Evolutionary conservation across 768 basidiomycete genomes (phyloP), one percentile per base, ranked within the genome.

Genomic region (Calocybe cyanea): DNA sequence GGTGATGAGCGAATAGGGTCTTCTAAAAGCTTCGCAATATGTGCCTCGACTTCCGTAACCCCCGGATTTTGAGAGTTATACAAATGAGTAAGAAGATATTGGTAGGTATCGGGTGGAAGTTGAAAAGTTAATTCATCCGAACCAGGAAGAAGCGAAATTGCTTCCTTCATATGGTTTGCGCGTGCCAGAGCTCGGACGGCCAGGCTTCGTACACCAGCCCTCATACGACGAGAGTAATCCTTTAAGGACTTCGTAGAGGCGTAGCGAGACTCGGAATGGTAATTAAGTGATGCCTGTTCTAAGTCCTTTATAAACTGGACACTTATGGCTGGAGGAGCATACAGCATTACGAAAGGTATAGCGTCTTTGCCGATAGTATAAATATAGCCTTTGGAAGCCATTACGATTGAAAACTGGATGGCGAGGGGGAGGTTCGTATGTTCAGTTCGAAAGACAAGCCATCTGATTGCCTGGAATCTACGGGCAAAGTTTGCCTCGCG

Each of bases 141-240:
- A 9, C 61, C 53, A 4, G 71, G 72, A n/a, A 80, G 54, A 34
- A 81, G 58, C n/a, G 52, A 39, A n/a, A 80, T 28, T 2, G 80
- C 80, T 15, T 65, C 65, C 0, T 67, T 58, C 1, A 67, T 42
- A 23, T 70, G 64, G 13, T 70, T 67, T 3, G 64, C 59, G 11
- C 60, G 51, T 7, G 69, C 69, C 15, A 78, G 65, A 8, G 58
- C 63, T 38, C 69, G 63, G 17, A 84, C 58, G 2, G 72, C 72
- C 10, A 64, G 35, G n/a, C 60, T 58, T 28, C 70, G 61, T 58
- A 75, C 42, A 45, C 52, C 23, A 40, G 51, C 45, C 33, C 48
- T 38, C 48, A 19, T 33, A 47, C 17, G n/a, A 30, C 51, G 23
- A 38, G 38, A 25, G 24, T 34, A 15, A 36, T 19, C n/a, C n/a